Conservation (phyloP, 371 early-diverging fungal species). For the Zopfochytrium polystomum region DNA sequence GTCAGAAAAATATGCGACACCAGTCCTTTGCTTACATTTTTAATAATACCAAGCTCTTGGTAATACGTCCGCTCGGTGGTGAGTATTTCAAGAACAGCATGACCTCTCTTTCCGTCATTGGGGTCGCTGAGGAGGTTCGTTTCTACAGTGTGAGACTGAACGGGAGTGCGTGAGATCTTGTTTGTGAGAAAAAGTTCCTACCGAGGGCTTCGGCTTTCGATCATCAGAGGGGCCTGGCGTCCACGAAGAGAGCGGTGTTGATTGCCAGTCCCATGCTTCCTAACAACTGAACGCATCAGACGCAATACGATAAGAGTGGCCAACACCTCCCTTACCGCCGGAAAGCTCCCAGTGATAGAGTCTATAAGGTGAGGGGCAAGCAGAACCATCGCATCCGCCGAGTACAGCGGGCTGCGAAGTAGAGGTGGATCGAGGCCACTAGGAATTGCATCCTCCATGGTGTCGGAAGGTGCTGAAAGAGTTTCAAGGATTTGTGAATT, state of each 20-base stretch:
- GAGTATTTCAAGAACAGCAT: conserved; percentile 39
- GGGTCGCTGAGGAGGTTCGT: not conserved
- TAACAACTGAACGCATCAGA: not conserved
- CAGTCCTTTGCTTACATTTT: conserved; percentile 29
- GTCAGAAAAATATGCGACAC: too few species aligned
- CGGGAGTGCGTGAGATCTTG: too few species aligned
- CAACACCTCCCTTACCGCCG: conserved; percentile 11
- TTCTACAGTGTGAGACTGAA: not conserved
- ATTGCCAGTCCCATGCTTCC: conserved; percentile 44
- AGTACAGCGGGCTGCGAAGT: conserved; percentile 37
- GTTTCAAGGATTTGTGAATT: too few species aligned
- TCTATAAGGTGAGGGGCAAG: conserved; percentile 44
- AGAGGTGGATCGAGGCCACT: conserved; percentile 21
- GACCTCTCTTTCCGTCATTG: conserved; percentile 20
- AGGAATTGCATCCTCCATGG: not conserved
- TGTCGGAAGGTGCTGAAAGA: too few species aligned
- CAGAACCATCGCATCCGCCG: conserved; percentile 36
- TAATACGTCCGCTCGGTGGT: conserved; percentile 45
- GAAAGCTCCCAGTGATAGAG: conserved; percentile 39
- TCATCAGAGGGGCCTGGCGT: too few species aligned
- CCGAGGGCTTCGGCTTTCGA: too few species aligned
- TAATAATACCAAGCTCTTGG: conserved; percentile 34
- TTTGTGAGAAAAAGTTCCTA: too few species aligned
- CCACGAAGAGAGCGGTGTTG: conserved; percentile 17
- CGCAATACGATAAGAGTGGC: too few species aligned